These are phyloP conservation scores for Mortierella sp. DNA, from an alignment of 371 early-diverging fungal species.

Conservation along the genomic window DNA sequence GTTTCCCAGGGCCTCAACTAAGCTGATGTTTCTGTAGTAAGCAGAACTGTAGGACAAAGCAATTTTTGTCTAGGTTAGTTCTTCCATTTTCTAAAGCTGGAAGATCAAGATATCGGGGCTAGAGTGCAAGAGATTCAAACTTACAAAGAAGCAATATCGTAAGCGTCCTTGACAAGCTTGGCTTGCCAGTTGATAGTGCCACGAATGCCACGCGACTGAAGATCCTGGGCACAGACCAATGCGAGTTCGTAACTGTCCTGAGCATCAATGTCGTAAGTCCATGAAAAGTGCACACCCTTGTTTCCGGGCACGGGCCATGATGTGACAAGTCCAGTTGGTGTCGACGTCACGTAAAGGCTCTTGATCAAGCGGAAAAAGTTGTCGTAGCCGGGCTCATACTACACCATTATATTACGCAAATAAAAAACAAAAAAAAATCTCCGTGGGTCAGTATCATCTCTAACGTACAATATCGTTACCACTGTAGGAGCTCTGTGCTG, in stretches of 20 bases:
- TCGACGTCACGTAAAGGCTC: conserved; percentile 16
- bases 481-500: too few species aligned
- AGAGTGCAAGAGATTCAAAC: not conserved
- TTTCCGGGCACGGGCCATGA: conserved; percentile 38
- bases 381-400: conserved; percentile 45
- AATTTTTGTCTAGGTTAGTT: too few species aligned
- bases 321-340: conserved; percentile 24
- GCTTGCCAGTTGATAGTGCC: conserved; percentile 41
- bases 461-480: not conserved
- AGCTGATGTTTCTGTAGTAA: conserved; percentile 32
- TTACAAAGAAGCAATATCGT: conserved; percentile 30
- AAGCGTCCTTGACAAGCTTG: conserved; percentile 32
- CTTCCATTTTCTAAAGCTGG: too few species aligned
- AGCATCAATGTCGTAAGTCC: conserved; percentile 44
- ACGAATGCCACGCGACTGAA: conserved; percentile 23
- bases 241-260: conserved; percentile 25
- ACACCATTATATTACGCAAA: too few species aligned
- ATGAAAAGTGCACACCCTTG: conserved; percentile 35
- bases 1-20: conserved; percentile 34
- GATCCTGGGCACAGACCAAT: conserved; percentile 12
- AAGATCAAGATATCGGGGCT: too few species aligned
- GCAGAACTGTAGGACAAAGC: conserved; percentile 1
- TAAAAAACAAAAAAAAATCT: not conserved
- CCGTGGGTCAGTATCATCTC: not conserved
- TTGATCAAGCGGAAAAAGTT: conserved; percentile 34